A percentile compares a stretch with the other conserved stretches of the same genome.
Conservation (phyloP, 31 red algal species). For the Porphyra umbilicalis region DNA sequence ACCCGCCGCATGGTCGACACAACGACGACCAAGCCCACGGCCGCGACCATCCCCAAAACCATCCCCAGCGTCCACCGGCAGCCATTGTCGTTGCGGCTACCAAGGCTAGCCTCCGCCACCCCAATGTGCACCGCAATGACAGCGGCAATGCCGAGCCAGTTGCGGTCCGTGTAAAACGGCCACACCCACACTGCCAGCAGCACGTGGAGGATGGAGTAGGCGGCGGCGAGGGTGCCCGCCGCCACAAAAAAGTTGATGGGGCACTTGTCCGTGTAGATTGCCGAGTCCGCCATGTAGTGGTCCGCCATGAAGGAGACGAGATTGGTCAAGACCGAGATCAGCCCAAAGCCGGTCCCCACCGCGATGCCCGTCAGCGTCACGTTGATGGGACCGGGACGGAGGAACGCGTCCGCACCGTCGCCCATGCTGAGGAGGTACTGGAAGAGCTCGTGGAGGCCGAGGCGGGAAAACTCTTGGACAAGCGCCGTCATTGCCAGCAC, state of each 20-base stretch:
- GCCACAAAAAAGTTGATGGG: constrained; percentile 71
- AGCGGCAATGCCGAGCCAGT: constrained; percentile 6
- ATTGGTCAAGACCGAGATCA: constrained; percentile 43
- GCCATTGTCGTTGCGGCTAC: constrained; percentile 27
- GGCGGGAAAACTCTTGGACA: constrained; percentile 40
- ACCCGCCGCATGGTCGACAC: background rate
- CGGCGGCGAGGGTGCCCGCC: constrained; percentile 24
- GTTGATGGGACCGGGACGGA: constrained; percentile 52
- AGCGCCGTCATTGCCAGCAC: constrained; percentile 33
- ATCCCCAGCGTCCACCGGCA: constrained; percentile 38
- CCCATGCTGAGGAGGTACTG: constrained; percentile 15
- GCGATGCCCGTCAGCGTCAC: constrained; percentile 35
- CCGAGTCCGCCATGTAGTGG: constrained; percentile 50
- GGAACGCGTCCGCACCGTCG: constrained; percentile 48
- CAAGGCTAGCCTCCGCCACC: constrained; percentile 30
- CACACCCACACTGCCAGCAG: constrained; percentile 37
- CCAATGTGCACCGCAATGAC: constrained; percentile 31
- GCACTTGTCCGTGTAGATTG: constrained; percentile 53
- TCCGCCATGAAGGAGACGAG: constrained; percentile 38
- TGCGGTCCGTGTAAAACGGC: constrained; percentile 24
- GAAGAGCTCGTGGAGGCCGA: constrained; percentile 30
- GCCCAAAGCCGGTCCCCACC: constrained; percentile 53
- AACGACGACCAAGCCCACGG: background rate
- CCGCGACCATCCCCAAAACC: constrained; percentile 15
- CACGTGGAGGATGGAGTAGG: constrained; percentile 60